Base-by-base conservation (phyloP, 2,329 filamentous ascomycete genomes). In the Ophiostoma triangulosporum region DNA sequence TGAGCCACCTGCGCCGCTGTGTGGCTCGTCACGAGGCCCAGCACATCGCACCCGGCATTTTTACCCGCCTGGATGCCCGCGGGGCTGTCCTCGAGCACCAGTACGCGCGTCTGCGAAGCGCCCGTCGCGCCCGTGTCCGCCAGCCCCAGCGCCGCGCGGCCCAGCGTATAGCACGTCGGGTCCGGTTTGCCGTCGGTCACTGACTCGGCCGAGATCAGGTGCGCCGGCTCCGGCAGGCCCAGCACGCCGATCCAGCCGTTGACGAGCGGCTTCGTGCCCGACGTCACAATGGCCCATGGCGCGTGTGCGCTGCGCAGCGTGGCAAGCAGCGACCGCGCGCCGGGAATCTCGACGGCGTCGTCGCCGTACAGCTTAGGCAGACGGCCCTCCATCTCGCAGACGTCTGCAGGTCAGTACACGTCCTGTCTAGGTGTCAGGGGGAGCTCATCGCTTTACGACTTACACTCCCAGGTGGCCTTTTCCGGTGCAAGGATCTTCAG, bases 401-500 rank as follows among this genome's bases (percentile, higher is more conserved):
- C 81, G 64, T 95, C 89, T 94, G 27, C 7, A 20, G 2, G 26
- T 27, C 35, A 50, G 29, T 20, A 8, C 38, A 17, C 7, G 36
- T 6, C 6, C 6, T n/a, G 11, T 43, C 11, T 7, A 43, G 11
- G 20, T 46, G 3, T 29, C 5, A 14, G 1, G 1, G 12, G 15
- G 3, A 26, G 6, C 20, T 11, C 14, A 3, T 9, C 7, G 20
- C 9, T 27, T 17, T 17, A 12, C 36, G 31, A 79, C 86, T 71
- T 70, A 94, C 88, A 95, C 59, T 95, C 88, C 88, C 86, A 91
- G 62, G 84, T 96, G 40, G 93, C 93, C 65, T 88, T 88, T 61
- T 86, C 82, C 15, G 88, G 86, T 57, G 87, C 83, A 55, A 95
- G 78, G 27, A 90, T 72, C 65, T 79, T 79, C 55, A 98, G 75